phyloP scores from a whole-genome alignment of 768 basidiomycete species.

The Tephrocybe sp. region DNA sequence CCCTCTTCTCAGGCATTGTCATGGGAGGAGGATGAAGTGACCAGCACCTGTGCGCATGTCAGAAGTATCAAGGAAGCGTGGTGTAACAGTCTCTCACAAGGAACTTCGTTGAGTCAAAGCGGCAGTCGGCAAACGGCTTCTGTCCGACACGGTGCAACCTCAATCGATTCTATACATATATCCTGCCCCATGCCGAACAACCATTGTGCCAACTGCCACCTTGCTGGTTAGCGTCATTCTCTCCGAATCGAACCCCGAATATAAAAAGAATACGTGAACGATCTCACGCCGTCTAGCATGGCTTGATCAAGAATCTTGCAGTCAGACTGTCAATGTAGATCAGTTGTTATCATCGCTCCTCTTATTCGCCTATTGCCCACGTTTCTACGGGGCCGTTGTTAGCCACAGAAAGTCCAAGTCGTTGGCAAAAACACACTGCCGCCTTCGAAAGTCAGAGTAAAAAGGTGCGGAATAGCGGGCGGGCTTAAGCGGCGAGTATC shows the following conservation, averaged over 20 bases:
- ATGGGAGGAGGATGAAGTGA: conserved; percentile 17
- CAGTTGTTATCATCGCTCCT: background rate
- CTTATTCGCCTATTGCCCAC: background rate
- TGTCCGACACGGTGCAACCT: conserved; percentile 6
- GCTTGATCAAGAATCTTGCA: conserved; percentile 1
- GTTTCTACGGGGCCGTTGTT: background rate
- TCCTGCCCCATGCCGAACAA: conserved; percentile 4
- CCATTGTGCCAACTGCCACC: conserved; percentile 1
- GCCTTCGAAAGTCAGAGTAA: background rate
- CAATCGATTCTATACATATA: background rate
- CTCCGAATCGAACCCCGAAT: background rate
- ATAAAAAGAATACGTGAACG: background rate
- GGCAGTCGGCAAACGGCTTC: conserved; percentile 20
- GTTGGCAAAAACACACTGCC: background rate
- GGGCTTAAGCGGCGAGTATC: background rate
- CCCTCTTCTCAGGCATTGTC: conserved; percentile 13
- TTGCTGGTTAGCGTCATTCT: background rate
- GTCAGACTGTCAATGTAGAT: conserved; percentile 4
- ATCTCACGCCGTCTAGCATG: conserved; percentile 9
- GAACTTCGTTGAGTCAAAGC: conserved; percentile 17
- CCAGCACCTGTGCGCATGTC: conserved; percentile 18
- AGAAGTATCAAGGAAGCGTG: conserved; percentile 20
- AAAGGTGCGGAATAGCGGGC: background rate
- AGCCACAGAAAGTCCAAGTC: background rate
- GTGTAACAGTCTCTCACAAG: conserved; percentile 15